phyloP scores from a whole-genome alignment of 495 filamentous ascomycete species.

The Neurospora sp. region DNA sequence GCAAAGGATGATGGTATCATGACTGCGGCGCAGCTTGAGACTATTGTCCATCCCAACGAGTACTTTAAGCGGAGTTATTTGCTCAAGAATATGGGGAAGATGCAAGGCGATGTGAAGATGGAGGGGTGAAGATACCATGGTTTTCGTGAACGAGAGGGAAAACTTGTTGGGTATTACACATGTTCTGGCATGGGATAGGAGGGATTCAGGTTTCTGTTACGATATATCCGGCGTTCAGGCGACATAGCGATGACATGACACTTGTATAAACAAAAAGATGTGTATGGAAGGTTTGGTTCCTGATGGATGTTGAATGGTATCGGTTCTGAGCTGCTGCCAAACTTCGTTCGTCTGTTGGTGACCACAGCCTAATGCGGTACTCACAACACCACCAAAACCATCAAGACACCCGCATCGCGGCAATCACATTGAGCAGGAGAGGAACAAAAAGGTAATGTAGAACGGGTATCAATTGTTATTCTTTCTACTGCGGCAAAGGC shows the following conservation, averaged over 20 bases:
- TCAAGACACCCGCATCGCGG: too few species aligned
- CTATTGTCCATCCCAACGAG: constrained; percentile 94
- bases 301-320: too few species aligned
- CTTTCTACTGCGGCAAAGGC: constrained; percentile 31
- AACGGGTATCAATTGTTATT: constrained; percentile 6
- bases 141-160: neutral
- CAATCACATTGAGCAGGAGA: too few species aligned
- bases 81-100: constrained; percentile 59
- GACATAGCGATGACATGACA: neutral
- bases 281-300: too few species aligned
- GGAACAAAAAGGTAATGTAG: too few species aligned
- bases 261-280: neutral
- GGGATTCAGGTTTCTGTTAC: neutral
- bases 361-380: too few species aligned
- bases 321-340: too few species aligned
- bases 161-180: neutral
- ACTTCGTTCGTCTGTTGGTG: too few species aligned
- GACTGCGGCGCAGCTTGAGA: constrained; percentile 76
- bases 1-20: constrained; percentile 76
- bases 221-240: neutral
- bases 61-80: constrained; percentile 93
- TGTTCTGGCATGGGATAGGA: neutral
- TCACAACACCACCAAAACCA: too few species aligned
- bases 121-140: constrained; percentile 19
- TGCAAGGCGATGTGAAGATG: constrained; percentile 39